These are phyloP conservation scores for Coprinellus micaceus DNA, from an alignment of 768 basidiomycete genomes.

Conservation along the genomic window DNA sequence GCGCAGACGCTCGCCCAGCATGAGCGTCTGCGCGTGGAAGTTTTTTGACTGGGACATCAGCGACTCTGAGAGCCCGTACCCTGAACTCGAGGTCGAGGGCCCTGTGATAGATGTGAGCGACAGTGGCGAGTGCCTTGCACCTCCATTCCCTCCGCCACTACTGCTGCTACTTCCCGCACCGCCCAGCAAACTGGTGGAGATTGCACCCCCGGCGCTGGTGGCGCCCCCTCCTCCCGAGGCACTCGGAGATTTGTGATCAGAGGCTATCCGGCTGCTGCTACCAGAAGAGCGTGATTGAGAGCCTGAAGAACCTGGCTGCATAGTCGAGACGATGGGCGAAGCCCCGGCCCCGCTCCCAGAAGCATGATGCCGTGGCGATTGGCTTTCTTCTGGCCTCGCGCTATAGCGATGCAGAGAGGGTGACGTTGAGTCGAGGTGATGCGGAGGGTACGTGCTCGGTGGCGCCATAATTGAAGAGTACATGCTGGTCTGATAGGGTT, in stretches of 20 bases:
- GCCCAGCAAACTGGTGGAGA: too few relatives aligned
- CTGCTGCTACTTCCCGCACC: conserved; percentile 19
- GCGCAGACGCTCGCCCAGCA: conserved; percentile 79
- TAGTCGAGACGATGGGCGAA: conserved; percentile 21
- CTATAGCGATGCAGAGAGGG: conserved; percentile 22
- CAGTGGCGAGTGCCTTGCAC: conserved; percentile 31
- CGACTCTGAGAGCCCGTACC: conserved; percentile 12
- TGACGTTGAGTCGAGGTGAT: conserved; percentile 18
- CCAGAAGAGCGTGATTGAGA: conserved; percentile 13
- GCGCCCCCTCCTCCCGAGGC: conserved; percentile 13
- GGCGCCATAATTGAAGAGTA: conserved; percentile 35
- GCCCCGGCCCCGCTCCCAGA: conserved; percentile 7
- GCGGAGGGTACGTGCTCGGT: conserved; percentile 25
- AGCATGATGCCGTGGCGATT: conserved; percentile 14
- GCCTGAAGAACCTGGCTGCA: conserved; percentile 18
- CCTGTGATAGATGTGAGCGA: conserved; percentile 40
- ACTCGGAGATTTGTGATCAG: conserved; percentile 10
- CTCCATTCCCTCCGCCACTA: background rate
- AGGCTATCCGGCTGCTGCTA: too few relatives aligned
- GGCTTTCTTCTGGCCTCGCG: conserved; percentile 24
- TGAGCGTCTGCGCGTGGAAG: conserved; percentile 74
- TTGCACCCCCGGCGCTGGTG: conserved; percentile 22
- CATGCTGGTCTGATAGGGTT: conserved; percentile 12
- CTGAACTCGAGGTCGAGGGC: conserved; percentile 30
- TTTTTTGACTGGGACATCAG: conserved; percentile 56